phyloP scores from a whole-genome alignment of 257 asterid species.

The Linderniella brevidens region DNA sequence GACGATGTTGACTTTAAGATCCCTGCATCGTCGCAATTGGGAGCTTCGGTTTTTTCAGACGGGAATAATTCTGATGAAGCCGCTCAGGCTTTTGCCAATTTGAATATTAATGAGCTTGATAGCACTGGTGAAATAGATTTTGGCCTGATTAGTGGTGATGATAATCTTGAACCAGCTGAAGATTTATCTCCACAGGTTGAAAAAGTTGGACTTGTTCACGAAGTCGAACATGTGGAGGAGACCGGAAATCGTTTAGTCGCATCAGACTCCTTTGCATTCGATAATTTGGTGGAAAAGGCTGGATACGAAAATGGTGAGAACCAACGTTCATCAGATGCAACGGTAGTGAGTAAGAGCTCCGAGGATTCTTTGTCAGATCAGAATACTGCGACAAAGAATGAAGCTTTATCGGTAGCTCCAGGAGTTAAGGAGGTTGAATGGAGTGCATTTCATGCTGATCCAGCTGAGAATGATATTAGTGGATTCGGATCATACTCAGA shows the following conservation, averaged over 20 bases:
- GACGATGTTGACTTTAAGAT: conserved; percentile 40
- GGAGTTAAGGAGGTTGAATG: conserved; percentile 83
- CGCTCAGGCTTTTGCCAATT: conserved; percentile 43
- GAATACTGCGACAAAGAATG: conserved; percentile 10
- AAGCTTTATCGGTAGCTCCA: conserved; percentile 23
- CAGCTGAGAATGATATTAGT: conserved; percentile 23
- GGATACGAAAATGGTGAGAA: conserved; percentile 21
- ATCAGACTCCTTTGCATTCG: conserved; percentile 28
- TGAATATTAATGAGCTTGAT: conserved; percentile 38
- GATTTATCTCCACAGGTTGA: no score
- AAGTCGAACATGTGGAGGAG: conserved; percentile 2
- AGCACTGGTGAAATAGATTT: conserved; percentile 15
- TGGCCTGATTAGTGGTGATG: conserved; percentile 12
- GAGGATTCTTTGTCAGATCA: conserved; percentile 13
- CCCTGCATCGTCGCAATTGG: conserved; percentile 16
- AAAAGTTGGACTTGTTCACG: no score
- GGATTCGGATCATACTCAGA: conserved; percentile 82
- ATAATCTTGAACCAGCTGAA: conserved; percentile 4
- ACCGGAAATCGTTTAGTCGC: conserved; percentile 17
- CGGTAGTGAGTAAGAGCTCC: conserved; percentile 14
- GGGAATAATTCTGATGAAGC: conserved; percentile 58
- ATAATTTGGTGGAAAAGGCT: conserved; percentile 9
- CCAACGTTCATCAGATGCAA: conserved; percentile 18
- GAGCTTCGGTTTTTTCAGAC: conserved; percentile 15
- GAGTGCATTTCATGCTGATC: conserved; percentile 56